Conservation (phyloP, 2,329 filamentous ascomycete genomes). For the Xylaria digitata region DNA sequence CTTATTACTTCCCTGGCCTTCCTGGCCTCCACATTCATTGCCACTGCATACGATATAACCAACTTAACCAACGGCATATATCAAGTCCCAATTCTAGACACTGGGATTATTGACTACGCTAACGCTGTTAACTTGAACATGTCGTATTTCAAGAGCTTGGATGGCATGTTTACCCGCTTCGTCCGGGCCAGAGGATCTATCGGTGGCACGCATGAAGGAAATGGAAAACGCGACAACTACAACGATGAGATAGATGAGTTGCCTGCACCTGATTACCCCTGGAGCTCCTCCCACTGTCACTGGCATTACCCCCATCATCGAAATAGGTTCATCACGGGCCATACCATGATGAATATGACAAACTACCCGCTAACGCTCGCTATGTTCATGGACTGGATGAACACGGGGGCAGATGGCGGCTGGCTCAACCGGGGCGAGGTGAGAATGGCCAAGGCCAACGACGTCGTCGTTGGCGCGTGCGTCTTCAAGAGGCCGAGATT, state of each 20-base stretch:
- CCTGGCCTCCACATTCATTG: neutral
- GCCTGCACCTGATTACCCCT: too few species aligned
- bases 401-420: conserved; percentile 11
- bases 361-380: neutral
- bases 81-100: neutral
- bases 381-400: conserved; percentile 24
- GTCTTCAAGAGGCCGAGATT: neutral
- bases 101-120: conserved; percentile 2
- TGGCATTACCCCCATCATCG: conserved; percentile 4
- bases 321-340: conserved; percentile 12
- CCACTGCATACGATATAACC: neutral
- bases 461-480: conserved; percentile 26
- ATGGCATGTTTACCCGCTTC: too few species aligned
- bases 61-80: conserved; percentile 9
- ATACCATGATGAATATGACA: neutral
- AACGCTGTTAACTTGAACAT: neutral
- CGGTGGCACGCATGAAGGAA: neutral
- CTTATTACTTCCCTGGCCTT: neutral
- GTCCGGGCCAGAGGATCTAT: too few species aligned
- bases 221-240: neutral
- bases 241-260: neutral
- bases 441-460: conserved; percentile 6
- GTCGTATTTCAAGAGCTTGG: neutral
- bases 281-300: neutral
- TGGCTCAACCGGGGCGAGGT: conserved; percentile 9